Evolutionary conservation across 129 eudicot genomes (phyloP), one percentile per base, ranked within the genome.

Genomic region (Erigeron canadensis): DNA sequence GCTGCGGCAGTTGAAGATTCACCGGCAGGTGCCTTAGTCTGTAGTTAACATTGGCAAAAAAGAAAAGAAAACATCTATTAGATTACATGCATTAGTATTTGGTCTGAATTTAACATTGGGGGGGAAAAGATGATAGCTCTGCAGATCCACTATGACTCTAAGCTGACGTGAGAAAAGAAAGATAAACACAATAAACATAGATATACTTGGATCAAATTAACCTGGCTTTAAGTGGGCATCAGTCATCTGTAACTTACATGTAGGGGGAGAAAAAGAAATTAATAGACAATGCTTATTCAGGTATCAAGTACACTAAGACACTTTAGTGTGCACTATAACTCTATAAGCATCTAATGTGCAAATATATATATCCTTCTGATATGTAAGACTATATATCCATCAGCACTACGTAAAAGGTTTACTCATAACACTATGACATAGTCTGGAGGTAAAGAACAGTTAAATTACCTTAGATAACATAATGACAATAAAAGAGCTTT

Each of bases 381-480:
- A 28, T 28, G 34, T 3, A 28, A 28, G 34, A 28, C 34, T 1
- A 28, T 1, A 28, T 28, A 28, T 28, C 34, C 34, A 28, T 28
- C 34, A 28, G 34, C 34, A 28, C 34, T 28, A 28, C 3, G 34
- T 50, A 50, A 50, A 50, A 12, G 19, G 56, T 0, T 15, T 50
- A 8, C 56, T 18, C 17, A 50, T 9, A 28, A 28, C 34, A 41
- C 39, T 39, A 51, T 10, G 21, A 38, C 12, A 23, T 21, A 51
- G 16, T 10, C 43, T 54, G 15, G 63, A 23, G 68, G 67, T 75
- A 44, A 67, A 75, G 21, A 41, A 28, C 37, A 44, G 63, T 23
- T 3, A 46, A 22, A 21, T 42, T 74, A 93, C 98, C 96, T 93
- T 93, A 1, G 84, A 65, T 67, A 93, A 44, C 98, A 93, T 89